phyloP scores from a whole-genome alignment of 2,329 filamentous ascomycete genomes.

The Arthrobotrys entomopaga region DNA sequence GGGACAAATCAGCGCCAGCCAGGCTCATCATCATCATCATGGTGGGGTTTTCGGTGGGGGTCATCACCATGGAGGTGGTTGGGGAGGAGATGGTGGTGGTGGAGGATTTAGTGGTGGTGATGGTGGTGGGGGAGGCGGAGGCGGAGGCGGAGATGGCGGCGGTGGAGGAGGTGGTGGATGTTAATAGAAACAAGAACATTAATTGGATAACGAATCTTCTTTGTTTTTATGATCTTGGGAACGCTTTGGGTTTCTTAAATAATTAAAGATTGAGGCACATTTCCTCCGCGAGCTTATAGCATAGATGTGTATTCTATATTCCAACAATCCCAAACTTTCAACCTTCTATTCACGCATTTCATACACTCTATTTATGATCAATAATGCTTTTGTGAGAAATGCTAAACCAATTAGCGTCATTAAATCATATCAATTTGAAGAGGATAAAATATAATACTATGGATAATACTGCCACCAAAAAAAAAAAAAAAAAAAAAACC shows the following conservation, averaged over 20 bases:
- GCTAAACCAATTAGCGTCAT: background rate
- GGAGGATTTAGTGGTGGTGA: slow-evolving; percentile 14
- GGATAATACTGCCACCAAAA: background rate
- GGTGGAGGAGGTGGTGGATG: slow-evolving; percentile 1
- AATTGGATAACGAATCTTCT: too few relatives aligned
- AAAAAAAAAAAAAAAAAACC: background rate
- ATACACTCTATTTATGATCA: too few relatives aligned
- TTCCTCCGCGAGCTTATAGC: too few relatives aligned
- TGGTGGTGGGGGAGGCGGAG: background rate
- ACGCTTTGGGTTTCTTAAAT: too few relatives aligned
- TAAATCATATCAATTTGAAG: background rate
- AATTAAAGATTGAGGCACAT: too few relatives aligned
- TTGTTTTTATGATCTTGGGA: too few relatives aligned
- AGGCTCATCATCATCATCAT: too few relatives aligned
- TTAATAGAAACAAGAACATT: background rate
- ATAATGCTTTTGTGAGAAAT: background rate
- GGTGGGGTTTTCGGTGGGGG: too few relatives aligned
- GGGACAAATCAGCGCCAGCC: too few relatives aligned
- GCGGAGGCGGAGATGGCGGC: background rate
- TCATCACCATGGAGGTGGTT: slow-evolving; percentile 1
- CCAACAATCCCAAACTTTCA: too few relatives aligned
- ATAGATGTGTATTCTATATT: too few relatives aligned
- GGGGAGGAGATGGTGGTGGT: slow-evolving; percentile 8
- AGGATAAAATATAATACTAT: background rate
- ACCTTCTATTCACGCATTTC: too few relatives aligned